These are phyloP conservation scores for Xanthoconium purpureum DNA, from an alignment of 768 basidiomycete species.

Conservation along the genomic window DNA sequence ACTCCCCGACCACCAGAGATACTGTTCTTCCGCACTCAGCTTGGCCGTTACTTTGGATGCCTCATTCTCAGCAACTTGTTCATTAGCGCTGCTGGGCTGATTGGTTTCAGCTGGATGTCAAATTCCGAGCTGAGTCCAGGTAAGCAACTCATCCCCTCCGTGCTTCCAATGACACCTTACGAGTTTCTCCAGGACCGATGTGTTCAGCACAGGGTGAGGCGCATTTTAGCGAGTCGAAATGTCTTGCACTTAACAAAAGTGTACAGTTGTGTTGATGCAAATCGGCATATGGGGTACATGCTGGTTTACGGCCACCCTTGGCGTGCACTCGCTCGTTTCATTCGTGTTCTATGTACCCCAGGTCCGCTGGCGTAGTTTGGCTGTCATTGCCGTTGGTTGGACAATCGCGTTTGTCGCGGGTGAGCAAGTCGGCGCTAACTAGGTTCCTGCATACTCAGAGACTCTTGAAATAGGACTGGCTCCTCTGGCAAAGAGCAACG, in stretches of 20 bases:
- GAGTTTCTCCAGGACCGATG: constrained; percentile 35
- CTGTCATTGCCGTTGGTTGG: constrained; percentile 54
- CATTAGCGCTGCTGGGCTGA: constrained; percentile 49
- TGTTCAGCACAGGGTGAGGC: constrained; percentile 61
- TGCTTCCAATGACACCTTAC: constrained; percentile 1
- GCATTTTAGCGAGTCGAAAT: not conserved
- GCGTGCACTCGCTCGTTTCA: constrained; percentile 65
- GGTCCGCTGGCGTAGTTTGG: constrained; percentile 44
- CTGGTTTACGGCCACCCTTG: constrained; percentile 64
- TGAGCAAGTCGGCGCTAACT: constrained; percentile 30
- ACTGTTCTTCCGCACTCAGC: constrained; percentile 67
- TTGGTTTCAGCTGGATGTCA: constrained; percentile 50
- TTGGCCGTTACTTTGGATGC: constrained; percentile 66
- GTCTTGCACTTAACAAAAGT: not conserved
- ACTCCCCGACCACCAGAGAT: constrained; percentile 40
- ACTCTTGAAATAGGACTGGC: constrained; percentile 31
- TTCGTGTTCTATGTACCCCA: constrained; percentile 57
- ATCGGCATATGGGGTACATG: constrained; percentile 58
- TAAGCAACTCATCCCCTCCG: constrained; percentile 19
- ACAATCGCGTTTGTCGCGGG: constrained; percentile 45
- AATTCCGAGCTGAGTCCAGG: constrained; percentile 47
- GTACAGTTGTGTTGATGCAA: constrained; percentile 54
- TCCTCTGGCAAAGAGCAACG: constrained; percentile 35
- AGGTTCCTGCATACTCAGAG: not conserved
- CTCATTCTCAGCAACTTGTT: constrained; percentile 59